Conservation (phyloP, 2,329 filamentous ascomycete species). For the Phaeosphaeria sp. region DNA sequence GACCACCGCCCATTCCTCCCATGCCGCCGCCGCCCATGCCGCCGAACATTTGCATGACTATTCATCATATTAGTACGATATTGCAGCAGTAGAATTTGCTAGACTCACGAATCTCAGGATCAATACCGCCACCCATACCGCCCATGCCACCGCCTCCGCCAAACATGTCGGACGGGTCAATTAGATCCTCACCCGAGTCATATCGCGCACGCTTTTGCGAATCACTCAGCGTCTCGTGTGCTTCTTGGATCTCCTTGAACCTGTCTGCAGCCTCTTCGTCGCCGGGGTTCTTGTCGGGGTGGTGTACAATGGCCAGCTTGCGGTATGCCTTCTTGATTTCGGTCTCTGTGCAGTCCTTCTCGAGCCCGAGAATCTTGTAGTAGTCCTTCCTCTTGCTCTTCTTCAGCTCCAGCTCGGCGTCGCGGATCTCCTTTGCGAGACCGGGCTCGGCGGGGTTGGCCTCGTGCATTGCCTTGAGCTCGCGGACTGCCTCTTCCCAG, state of each 20-base stretch:
- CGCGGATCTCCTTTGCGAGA: constrained; percentile 83
- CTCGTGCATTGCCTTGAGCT: constrained; percentile 87
- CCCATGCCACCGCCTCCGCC: constrained; percentile 61
- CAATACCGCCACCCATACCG: constrained; percentile 51
- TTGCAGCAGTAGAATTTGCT: neutral
- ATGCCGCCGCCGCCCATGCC: constrained; percentile 52
- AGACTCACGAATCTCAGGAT: constrained; percentile 44
- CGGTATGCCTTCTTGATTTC: constrained; percentile 98
- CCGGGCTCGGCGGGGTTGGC: constrained; percentile 80
- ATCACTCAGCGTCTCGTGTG: constrained; percentile 94
- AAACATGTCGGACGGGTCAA: constrained; percentile 89
- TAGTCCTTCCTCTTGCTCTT: constrained; percentile 98
- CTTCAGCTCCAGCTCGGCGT: constrained; percentile 94
- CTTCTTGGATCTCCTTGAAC: constrained; percentile 98
- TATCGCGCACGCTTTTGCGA: constrained; percentile 91
- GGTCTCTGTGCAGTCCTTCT: constrained; percentile 82
- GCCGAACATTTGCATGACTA: constrained; percentile 50
- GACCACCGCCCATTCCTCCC: constrained; percentile 49
- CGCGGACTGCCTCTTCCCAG: constrained; percentile 90
- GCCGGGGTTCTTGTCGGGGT: constrained; percentile 96
- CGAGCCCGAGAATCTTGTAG: constrained; percentile 92
- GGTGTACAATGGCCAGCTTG: constrained; percentile 90
- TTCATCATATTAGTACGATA: constrained; percentile 13
- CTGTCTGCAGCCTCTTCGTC: constrained; percentile 83
- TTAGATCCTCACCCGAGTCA: constrained; percentile 89